These are phyloP conservation scores for Vickermania spadyakhi DNA, from an alignment of 208 protist genomes.

Conservation along the genomic window DNA sequence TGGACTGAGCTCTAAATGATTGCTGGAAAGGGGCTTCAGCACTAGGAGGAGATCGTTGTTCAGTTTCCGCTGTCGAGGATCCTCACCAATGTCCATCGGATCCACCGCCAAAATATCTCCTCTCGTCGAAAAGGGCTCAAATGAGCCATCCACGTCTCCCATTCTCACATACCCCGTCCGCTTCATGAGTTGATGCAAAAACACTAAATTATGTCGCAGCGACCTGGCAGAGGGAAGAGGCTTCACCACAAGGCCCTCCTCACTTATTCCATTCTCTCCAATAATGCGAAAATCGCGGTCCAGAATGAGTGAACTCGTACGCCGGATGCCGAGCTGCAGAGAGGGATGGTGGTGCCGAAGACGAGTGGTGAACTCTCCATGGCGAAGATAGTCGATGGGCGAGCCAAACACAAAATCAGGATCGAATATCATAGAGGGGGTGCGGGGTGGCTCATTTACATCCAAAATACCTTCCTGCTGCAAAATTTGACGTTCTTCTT, in stretches of 20 bases:
- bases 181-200: neutral
- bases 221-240: neutral
- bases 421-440: neutral
- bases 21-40: neutral
- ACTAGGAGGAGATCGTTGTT: neutral
- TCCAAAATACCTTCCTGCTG: slow-evolving; percentile 7
- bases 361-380: neutral
- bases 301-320: neutral
- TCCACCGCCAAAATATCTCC: neutral
- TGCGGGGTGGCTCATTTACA: neutral
- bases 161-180: neutral
- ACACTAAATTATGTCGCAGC: neutral
- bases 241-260: neutral
- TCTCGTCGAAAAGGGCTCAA: neutral
- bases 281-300: neutral
- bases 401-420: neutral
- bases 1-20: neutral
- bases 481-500: slow-evolving; percentile 24
- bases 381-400: neutral
- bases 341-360: neutral
- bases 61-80: neutral
- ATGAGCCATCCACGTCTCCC: neutral
- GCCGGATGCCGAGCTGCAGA: neutral
- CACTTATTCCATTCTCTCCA: slow-evolving; percentile 1
- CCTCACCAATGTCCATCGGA: neutral